Base-by-base conservation (phyloP, 1,284 basidiomycete genomes). In the Apiotrichum akiyoshidainum region DNA sequence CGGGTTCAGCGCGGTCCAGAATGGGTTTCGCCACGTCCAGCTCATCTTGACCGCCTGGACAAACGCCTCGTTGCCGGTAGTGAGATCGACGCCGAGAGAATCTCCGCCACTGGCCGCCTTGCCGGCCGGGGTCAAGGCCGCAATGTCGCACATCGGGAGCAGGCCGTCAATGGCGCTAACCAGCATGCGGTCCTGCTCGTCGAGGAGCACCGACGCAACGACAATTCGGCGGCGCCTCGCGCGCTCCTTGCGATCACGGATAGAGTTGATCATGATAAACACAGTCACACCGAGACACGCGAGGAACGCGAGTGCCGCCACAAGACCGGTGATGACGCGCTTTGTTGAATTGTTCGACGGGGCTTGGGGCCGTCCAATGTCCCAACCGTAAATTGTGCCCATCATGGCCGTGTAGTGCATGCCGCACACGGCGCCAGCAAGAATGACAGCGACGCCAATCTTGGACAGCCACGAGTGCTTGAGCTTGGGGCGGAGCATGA, bases 401-500 rank as follows among this genome's bases (percentile, higher is more conserved):
- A 67, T 67, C 74, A 73, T 72, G 45, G 67, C 71, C 14, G 65
- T 69, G 55, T 76, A 79, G 65, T 79, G 79, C 78, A 79, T 80
- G 17, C 67, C 63, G 54, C 70, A 75, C 10, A 78, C 77, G 6
- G 78, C 79, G 5, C 70, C 62, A 1, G 74, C 77, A 34, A 81
- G 70, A 26, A 81, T 72, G 41, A 74, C 56, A 2, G 78, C 78
- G 12, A 80, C 77, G 37, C 66, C 66, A 33, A 76, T 63, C 52
- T 79, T 80, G 58, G 78, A 76, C 40, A 70, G 54, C 74, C 76
- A 78, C 9, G 71, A 75, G 59, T 81, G 79, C 64, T 78, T 73
- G 58, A 80, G 73, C 62, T 80, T 79, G 2, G 79, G 80, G 22
- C 79, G 73, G 44, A 80, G 73, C 66, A 80, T 77, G 69, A 80